Percentiles rank a stretch among this genome's conserved stretches.
phyloP scores from a whole-genome alignment of 208 protist genomes.

The Wallacemonas collosoma region DNA sequence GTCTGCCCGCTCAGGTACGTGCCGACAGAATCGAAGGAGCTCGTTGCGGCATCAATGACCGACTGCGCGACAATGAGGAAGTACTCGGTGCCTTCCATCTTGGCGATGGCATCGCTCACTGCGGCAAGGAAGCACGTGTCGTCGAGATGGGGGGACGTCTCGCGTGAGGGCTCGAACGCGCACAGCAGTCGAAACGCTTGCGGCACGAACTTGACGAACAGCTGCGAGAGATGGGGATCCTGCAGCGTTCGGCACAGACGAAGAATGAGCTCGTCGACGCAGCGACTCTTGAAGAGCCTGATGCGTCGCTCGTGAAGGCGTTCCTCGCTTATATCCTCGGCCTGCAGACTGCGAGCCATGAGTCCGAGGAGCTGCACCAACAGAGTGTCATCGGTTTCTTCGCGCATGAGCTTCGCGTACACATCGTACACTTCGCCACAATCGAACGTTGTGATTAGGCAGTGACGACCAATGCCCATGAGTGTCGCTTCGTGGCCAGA shows the following conservation, averaged over 20 bases:
- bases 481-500: constrained; percentile 41
- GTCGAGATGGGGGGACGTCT: constrained; percentile 44
- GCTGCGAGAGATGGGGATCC: constrained; percentile 29
- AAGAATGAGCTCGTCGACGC: constrained; percentile 55
- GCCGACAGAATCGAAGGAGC: constrained; percentile 36
- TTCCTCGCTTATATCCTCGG: constrained; percentile 21
- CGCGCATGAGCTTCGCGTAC: constrained; percentile 53
- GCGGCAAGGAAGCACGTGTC: constrained; percentile 51
- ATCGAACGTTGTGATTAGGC: constrained; percentile 60
- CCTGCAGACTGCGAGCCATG: constrained; percentile 42
- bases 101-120: constrained; percentile 39
- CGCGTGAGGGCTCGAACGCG: constrained; percentile 62
- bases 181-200: constrained; percentile 76
- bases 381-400: constrained; percentile 29
- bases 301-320: constrained; percentile 55
- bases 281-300: constrained; percentile 63
- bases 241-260: constrained; percentile 32
- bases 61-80: constrained; percentile 69
- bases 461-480: constrained; percentile 51
- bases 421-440: constrained; percentile 46
- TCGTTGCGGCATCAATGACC: constrained; percentile 64
- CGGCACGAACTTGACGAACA: constrained; percentile 57
- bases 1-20: constrained; percentile 13
- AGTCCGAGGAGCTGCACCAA: constrained; percentile 48
- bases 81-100: constrained; percentile 55